These are phyloP conservation scores for Musa itinerans DNA, from an alignment of 176 grass and related monocot genomes.

Conservation along the genomic window DNA sequence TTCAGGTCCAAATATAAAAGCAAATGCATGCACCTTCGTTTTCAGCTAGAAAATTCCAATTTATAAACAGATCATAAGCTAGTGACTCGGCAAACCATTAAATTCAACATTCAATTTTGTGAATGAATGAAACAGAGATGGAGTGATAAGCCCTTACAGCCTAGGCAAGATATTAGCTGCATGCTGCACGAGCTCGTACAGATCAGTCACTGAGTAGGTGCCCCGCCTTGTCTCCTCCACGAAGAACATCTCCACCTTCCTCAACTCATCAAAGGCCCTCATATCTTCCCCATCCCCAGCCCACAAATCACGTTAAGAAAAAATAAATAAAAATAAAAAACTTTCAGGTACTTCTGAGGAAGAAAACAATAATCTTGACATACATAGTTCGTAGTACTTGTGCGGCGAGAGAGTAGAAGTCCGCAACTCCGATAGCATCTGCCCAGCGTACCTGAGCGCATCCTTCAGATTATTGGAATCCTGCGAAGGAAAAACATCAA, in stretches of 20 bases:
- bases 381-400: conserved; percentile 96
- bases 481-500: conserved; percentile 19
- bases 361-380: conserved; percentile 17
- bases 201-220: conserved; percentile 68
- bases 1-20: not conserved
- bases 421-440: conserved; percentile 98
- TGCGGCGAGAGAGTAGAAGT: conserved; percentile 91
- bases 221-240: conserved; percentile 75
- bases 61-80: not conserved
- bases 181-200: conserved; percentile 96
- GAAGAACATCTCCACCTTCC: conserved; percentile 99
- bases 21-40: not conserved
- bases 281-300: conserved; percentile 42
- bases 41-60: not conserved
- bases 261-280: conserved; percentile 92
- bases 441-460: conserved; percentile 89
- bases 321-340: not conserved
- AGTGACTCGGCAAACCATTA: not conserved
- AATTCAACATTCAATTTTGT: not conserved
- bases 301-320: conserved; percentile 9
- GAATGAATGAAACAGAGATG: conserved; percentile 1
- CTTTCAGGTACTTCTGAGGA: not conserved
- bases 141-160: conserved; percentile 41
- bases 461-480: conserved; percentile 98
- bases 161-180: conserved; percentile 88